Base-by-base conservation (phyloP, 352 stramenopile genomes). In the Thalassiosira livingstoniorum region DNA sequence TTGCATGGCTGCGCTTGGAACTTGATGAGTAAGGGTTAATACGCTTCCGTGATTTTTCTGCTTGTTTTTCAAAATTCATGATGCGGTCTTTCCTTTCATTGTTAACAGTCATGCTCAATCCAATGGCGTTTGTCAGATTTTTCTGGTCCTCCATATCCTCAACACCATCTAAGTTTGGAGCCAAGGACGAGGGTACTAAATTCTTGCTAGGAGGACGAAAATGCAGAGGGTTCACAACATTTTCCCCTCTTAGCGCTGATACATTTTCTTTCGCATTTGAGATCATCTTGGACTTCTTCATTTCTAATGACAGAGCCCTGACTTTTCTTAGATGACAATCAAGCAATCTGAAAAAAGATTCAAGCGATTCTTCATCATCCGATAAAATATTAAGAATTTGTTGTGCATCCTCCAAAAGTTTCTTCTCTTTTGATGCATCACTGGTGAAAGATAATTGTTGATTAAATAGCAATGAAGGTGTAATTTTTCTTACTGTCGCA, bases 261-360 rank as follows among this genome's bases (percentile, higher is more conserved):
- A 83, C 81, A 68, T 63, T 69, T 39, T 78, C 65, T 78, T 76
- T 86, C 3, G 82, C 61, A 47, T 82, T 79, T 31, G 51, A 62
- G 1, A 89, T 70, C 32, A 77, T 39, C 60, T 57, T 69, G 29
- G 72, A 60, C 62, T 64, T 68, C 57, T 80, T 72, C 61, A 91
- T 62, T 85, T 91, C 84, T 25, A 84, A 45, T 27, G 81, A 43
- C 34, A 92, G 65, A 27, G 81, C 73, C 69, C 64, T 73, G 0
- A 82, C 69, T 62, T 62, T 80, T 29, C 53, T 57, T 5, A 66
- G 39, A 51, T 87, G 63, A 53, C 77, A 72, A 29, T 68, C 67
- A 55, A 25, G 89, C 21, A n/a, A 53, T 84, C 58, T 68, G 57
- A 85, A 53, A 88, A 72, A 53, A 31, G 32, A 53, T 45, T 31